Conservation (phyloP, 2,329 filamentous ascomycete genomes). For the Onygena corvina region DNA sequence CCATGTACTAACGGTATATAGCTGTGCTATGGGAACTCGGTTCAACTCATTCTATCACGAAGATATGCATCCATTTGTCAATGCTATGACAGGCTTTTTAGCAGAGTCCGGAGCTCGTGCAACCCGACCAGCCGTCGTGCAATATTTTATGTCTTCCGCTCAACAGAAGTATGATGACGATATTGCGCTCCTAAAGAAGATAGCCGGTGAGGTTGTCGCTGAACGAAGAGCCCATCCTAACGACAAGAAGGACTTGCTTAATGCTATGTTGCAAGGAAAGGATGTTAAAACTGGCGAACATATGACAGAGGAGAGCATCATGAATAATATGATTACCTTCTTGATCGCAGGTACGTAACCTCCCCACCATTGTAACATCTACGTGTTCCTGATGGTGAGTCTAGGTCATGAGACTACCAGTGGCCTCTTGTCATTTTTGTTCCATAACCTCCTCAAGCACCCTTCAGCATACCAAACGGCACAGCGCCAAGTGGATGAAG, state of each 20-base stretch:
- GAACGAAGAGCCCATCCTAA: neutral
- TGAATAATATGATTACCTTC: conserved; percentile 6
- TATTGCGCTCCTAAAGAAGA: neutral
- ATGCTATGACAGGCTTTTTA: neutral
- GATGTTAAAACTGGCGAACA: conserved; percentile 2
- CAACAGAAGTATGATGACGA: conserved; percentile 4
- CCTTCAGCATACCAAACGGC: conserved; percentile 2
- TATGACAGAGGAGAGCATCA: conserved; percentile 1
- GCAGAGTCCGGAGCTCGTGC: conserved; percentile 1
- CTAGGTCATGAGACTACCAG: conserved; percentile 2
- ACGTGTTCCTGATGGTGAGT: neutral
- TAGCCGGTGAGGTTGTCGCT: neutral
- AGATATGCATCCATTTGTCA: conserved; percentile 3
- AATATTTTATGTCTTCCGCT: neutral
- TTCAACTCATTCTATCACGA: conserved; percentile 5
- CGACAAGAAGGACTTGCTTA: conserved; percentile 1
- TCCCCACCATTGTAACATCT: neutral
- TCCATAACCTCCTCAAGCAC: conserved; percentile 1
- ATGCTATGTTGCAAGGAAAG: conserved; percentile 1
- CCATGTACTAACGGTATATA: neutral
- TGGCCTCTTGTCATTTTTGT: conserved; percentile 1
- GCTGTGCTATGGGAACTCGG: neutral
- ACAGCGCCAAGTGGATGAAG: conserved; percentile 4
- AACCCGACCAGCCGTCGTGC: neutral
- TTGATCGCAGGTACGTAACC: neutral